phyloP scores from a whole-genome alignment of 306 rosid species.

The Vigna radiata region DNA sequence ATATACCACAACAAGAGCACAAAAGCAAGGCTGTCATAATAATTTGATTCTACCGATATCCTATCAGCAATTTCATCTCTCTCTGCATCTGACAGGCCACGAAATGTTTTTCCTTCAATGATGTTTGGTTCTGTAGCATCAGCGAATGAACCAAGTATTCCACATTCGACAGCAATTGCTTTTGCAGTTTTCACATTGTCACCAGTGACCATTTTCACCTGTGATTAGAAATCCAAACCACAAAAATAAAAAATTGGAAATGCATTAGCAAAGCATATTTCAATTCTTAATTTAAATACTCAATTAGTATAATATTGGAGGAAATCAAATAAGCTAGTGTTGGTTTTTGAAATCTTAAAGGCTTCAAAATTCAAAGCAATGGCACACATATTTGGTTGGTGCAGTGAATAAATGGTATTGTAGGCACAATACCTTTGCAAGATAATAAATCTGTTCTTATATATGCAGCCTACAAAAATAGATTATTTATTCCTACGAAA shows the following conservation, averaged over 20 bases:
- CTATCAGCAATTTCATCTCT: slow-evolving; percentile 70
- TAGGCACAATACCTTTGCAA: neutral
- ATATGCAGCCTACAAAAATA: neutral
- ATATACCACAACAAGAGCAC: slow-evolving; percentile 45
- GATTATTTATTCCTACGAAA: neutral
- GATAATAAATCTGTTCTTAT: neutral
- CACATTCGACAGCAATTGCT: slow-evolving; percentile 95
- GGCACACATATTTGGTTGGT: neutral
- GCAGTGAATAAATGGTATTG: neutral
- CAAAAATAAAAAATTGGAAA: slow-evolving; percentile 10
- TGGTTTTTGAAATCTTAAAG: slow-evolving; percentile 6
- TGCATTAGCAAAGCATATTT: neutral
- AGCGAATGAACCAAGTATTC: slow-evolving; percentile 70
- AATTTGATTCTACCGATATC: slow-evolving; percentile 65
- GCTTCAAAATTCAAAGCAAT: slow-evolving; percentile 14
- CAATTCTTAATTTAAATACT: slow-evolving; percentile 11
- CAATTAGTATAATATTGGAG: slow-evolving; percentile 4
- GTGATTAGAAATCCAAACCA: slow-evolving; percentile 16
- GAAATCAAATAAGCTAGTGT: neutral
- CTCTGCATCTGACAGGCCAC: slow-evolving; percentile 62
- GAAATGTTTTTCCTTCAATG: slow-evolving; percentile 87
- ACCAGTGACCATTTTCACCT: slow-evolving; percentile 99
- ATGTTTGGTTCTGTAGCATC: slow-evolving; percentile 74
- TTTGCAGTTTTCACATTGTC: slow-evolving; percentile 93
- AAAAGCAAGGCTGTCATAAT: slow-evolving; percentile 57